Evolutionary conservation across 352 stramenopile species (phyloP), one percentile per base, ranked within the genome.

Genomic region (Globisporangium yorkense): DNA sequence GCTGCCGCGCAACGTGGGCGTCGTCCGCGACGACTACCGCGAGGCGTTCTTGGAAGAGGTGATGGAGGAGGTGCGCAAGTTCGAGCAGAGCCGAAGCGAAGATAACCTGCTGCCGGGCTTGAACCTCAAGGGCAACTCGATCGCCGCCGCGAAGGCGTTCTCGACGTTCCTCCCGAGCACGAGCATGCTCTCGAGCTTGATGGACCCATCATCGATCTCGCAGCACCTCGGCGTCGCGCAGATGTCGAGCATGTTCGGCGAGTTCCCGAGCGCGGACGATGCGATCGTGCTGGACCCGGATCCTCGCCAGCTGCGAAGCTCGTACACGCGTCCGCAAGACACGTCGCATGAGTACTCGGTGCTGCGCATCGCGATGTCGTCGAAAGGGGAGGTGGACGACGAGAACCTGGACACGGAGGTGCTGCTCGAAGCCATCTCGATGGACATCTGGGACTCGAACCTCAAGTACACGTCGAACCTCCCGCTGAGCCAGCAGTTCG

Each of bases 391-490:
- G 35, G 62, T 59, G 24, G 75, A 87, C 33, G 73, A 75, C 63
- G 81, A 62, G 16, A 75, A 80, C 44, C 41, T 84, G 20, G 84
- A 93, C 43, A 75, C 83, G 0, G 86, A 95, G 63, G 82, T 95
- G 9, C 56, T 95, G 2, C 49, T 95, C 12, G 86, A 95, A 66
- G 86, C 86, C 2, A 95, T 95, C 47, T 86, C 86, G 15, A 91
- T 87, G 71, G 82, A 93, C 57, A 88, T 95, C 56, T 95, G 80
- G 75, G 77, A 89, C 51, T 82, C 79, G 12, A 84, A 87, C 24
- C 69, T 94, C 43, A 92, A 93, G 67, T 92, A 92, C 54, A 80
- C 76, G 18, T 92, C 86, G 13, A 92, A 90, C 54, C 62, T 92
- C 13, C 80, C 81, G 5, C 64, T 91, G 24, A 71, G 68, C 24